A percentile compares a stretch with the other conserved stretches of the same genome.
These are phyloP conservation scores for Aspergillus sclerotioniger DNA, from an alignment of 495 filamentous ascomycete genomes.

Conservation along the genomic window DNA sequence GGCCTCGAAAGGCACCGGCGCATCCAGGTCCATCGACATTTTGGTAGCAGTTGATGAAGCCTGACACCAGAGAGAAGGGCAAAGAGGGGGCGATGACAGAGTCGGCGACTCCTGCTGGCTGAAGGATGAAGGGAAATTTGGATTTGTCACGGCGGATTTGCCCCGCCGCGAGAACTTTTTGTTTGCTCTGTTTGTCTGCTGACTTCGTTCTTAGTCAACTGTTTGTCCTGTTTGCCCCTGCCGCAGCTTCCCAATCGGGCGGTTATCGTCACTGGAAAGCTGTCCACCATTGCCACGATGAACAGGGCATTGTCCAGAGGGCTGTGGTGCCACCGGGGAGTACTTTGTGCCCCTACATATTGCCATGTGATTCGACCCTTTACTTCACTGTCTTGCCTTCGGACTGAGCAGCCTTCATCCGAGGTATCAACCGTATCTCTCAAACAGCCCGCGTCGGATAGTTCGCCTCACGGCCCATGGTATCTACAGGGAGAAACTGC, in stretches of 20 bases:
- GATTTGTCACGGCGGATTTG: not conserved
- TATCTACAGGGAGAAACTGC: constrained; percentile 73
- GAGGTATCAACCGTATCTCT: constrained; percentile 7
- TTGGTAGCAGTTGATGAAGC: constrained; percentile 13
- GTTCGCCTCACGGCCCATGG: constrained; percentile 62
- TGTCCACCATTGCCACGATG: constrained; percentile 22
- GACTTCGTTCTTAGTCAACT: not conserved
- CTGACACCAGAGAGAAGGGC: not conserved
- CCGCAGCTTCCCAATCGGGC: not conserved
- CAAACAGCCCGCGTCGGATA: constrained; percentile 7
- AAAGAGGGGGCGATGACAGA: not conserved
- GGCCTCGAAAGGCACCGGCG: constrained; percentile 51
- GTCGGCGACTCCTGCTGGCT: not conserved
- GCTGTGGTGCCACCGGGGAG: constrained; percentile 28
- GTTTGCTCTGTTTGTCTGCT: constrained; percentile 13
- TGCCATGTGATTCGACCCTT: constrained; percentile 27
- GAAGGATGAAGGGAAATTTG: not conserved
- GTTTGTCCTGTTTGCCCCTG: constrained; percentile 22
- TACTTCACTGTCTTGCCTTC: constrained; percentile 22
- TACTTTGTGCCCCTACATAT: constrained; percentile 22
- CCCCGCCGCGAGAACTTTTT: constrained; percentile 2
- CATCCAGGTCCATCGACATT: constrained; percentile 76
- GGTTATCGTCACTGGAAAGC: not conserved
- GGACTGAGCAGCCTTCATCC: constrained; percentile 22
- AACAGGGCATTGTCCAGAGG: constrained; percentile 28